Evolutionary conservation across 2,329 filamentous ascomycete genomes (phyloP).

Genomic region (Nannizzia gypsea): DNA sequence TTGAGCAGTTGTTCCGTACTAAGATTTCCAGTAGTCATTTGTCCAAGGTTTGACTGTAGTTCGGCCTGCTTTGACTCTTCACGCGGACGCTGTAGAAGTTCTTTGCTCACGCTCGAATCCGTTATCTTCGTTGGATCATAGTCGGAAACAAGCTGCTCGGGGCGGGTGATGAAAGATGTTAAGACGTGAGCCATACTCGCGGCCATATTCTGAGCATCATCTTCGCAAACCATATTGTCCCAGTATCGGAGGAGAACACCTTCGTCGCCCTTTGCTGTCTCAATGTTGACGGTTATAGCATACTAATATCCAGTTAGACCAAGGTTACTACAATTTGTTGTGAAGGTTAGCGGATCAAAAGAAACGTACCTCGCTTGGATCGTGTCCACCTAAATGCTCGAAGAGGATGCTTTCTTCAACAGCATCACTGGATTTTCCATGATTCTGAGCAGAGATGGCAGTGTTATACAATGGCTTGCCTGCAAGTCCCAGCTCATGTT

Average conservation of each 20-base stretch:
- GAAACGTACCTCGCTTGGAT: slow-evolving; percentile 14
- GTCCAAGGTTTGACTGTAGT: background rate
- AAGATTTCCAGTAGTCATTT: background rate
- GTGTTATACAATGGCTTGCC: slow-evolving; percentile 15
- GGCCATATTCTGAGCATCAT: slow-evolving; percentile 23
- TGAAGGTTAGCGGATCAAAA: background rate
- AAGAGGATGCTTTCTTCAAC: slow-evolving; percentile 10
- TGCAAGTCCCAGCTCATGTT: slow-evolving; percentile 11
- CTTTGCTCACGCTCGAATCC: background rate
- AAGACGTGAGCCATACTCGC: slow-evolving; percentile 25
- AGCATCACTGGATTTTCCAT: slow-evolving; percentile 10
- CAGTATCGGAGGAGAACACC: slow-evolving; percentile 31
- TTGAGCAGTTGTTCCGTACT: background rate
- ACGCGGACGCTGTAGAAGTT: background rate
- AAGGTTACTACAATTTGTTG: background rate
- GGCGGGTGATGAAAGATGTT: slow-evolving; percentile 23
- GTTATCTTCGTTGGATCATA: background rate
- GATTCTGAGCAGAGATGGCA: slow-evolving; percentile 14
- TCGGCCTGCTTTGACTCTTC: background rate
- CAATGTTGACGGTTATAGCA: slow-evolving; percentile 21
- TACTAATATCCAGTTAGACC: slow-evolving; percentile 20
- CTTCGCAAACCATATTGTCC: slow-evolving; percentile 28
- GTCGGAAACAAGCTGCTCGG: slow-evolving; percentile 9
- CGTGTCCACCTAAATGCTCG: slow-evolving; percentile 11
- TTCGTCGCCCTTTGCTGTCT: slow-evolving; percentile 26